These are phyloP conservation scores for Pistacia integerrima DNA, from an alignment of 345 rosid species.

Conservation along the genomic window DNA sequence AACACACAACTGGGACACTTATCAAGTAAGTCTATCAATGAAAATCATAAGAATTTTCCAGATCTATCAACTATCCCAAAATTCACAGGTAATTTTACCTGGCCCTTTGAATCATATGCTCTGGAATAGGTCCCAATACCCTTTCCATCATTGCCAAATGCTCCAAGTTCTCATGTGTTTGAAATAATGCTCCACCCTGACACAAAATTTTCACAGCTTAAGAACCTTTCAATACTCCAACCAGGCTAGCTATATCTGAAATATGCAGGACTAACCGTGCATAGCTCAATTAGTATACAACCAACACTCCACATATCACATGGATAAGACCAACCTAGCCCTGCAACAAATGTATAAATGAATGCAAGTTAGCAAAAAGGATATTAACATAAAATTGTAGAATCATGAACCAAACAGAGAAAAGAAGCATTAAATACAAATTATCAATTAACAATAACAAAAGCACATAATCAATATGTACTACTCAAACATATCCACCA, in stretches of 20 bases:
- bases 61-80: not conserved
- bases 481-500: not conserved
- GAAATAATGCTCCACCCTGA: constrained; percentile 82
- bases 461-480: constrained; percentile 6
- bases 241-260: not conserved
- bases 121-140: constrained; percentile 67
- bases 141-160: constrained; percentile 90
- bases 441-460: not conserved
- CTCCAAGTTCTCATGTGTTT: constrained; percentile 84
- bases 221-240: constrained; percentile 15
- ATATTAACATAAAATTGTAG: not conserved
- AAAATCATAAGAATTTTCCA: not conserved
- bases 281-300: constrained; percentile 75
- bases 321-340: constrained; percentile 85
- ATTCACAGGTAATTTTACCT: constrained; percentile 32
- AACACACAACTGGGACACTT: not conserved
- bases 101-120: constrained; percentile 58
- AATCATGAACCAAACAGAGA: not conserved
- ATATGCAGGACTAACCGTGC: constrained; percentile 48
- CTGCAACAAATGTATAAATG: constrained; percentile 34
- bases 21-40: not conserved
- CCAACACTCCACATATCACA: constrained; percentile 91
- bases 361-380: not conserved
- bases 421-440: not conserved
- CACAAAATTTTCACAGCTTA: constrained; percentile 7